Conservation (phyloP, 2,329 filamentous ascomycete genomes). For the Dothidotthia symphoricarpi region DNA sequence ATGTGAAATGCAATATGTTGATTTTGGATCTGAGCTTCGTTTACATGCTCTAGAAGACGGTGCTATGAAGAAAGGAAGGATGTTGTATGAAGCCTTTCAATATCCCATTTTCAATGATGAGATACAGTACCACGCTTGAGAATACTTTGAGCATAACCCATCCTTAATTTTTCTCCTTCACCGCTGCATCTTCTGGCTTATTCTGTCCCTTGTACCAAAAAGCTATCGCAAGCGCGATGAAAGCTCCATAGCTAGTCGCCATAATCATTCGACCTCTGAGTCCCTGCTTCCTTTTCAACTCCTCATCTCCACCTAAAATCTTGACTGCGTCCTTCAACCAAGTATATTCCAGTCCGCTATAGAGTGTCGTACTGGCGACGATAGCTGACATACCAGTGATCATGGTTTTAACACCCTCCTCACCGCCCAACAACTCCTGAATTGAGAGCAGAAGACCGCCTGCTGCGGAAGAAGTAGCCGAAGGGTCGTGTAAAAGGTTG, state of each 20-base stretch:
- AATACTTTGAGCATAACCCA: too few species aligned
- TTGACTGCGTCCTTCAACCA: slow-evolving; percentile 89
- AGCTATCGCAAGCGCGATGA: slow-evolving; percentile 43
- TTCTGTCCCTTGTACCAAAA: slow-evolving; percentile 24
- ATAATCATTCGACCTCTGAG: slow-evolving; percentile 50
- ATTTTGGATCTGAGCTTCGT: too few species aligned
- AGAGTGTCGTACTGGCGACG: slow-evolving; percentile 85
- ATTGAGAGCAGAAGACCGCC: slow-evolving; percentile 25
- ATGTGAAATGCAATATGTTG: too few species aligned
- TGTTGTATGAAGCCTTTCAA: too few species aligned
- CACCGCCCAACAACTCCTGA: slow-evolving; percentile 30
- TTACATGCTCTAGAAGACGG: too few species aligned
- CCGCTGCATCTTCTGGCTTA: slow-evolving; percentile 9
- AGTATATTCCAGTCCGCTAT: slow-evolving; percentile 91
- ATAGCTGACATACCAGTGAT: slow-evolving; percentile 61
- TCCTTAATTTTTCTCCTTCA: background rate
- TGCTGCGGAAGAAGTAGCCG: slow-evolving; percentile 52
- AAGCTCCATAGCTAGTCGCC: slow-evolving; percentile 47
- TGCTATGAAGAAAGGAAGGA: too few species aligned
- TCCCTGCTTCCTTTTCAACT: slow-evolving; percentile 50
- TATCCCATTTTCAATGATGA: too few species aligned
- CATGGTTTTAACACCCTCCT: slow-evolving; percentile 36
- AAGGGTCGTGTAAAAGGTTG: slow-evolving; percentile 64
- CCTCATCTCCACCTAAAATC: slow-evolving; percentile 62
- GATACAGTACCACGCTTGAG: too few species aligned